phyloP scores from a whole-genome alignment of 352 stramenopile genomes.

The Globisporangium canariense region DNA sequence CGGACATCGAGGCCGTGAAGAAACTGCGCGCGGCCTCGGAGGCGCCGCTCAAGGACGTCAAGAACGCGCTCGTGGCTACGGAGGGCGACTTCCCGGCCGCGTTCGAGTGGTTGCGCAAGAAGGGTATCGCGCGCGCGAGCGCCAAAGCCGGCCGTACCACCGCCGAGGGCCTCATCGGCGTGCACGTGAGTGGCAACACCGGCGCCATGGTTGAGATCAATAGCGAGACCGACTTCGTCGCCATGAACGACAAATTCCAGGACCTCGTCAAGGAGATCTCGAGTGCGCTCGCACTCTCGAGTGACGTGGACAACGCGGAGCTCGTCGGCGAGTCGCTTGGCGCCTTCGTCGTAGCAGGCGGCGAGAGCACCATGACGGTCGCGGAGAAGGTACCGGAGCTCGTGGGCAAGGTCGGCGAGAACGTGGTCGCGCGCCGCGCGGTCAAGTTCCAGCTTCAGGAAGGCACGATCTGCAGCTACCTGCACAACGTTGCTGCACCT shows the following conservation, averaged over 20 bases:
- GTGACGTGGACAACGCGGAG: constrained; percentile 13
- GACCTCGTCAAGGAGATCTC: constrained; percentile 59
- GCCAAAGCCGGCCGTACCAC: constrained; percentile 76
- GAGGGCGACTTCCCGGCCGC: constrained; percentile 78
- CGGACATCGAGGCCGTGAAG: constrained; percentile 85
- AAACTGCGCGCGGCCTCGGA: constrained; percentile 84
- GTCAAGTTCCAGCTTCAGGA: constrained; percentile 67
- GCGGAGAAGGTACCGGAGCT: constrained; percentile 71
- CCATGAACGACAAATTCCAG: constrained; percentile 91
- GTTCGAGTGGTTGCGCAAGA: constrained; percentile 89
- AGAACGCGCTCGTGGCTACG: constrained; percentile 80
- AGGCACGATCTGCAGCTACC: constrained; percentile 80
- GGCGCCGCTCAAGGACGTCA: constrained; percentile 88
- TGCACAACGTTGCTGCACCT: constrained; percentile 75
- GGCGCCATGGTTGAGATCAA: constrained; percentile 93
- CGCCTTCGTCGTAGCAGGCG: constrained; percentile 45
- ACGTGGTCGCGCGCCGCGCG: constrained; percentile 74
- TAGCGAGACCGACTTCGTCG: constrained; percentile 94
- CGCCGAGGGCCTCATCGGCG: constrained; percentile 69
- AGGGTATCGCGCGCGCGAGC: constrained; percentile 77
- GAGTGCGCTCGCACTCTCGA: constrained; percentile 31
- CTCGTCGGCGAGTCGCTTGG: constrained; percentile 43
- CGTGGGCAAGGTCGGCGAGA: constrained; percentile 85
- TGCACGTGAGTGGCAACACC: constrained; percentile 71
- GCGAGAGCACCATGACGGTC: constrained; percentile 36